Evolutionary conservation across 106 monocot species (phyloP), one percentile per base, ranked within the genome.

Genomic region (Acorus calamus): DNA sequence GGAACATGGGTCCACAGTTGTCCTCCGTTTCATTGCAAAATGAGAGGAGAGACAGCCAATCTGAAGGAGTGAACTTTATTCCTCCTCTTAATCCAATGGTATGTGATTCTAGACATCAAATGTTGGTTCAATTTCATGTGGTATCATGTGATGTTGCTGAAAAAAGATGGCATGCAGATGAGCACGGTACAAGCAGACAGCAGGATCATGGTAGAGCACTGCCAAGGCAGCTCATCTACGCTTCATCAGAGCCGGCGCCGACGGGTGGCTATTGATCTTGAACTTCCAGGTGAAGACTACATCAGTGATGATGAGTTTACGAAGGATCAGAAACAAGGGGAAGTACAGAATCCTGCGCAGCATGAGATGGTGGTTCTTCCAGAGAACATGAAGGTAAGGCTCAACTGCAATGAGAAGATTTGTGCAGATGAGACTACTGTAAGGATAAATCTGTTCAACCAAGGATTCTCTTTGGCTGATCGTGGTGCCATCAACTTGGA

Each of bases 401-500:
- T 12, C 11, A 8, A 11, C 52, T 13, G 41, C 2, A 8, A 11
- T 10, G 66, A 55, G 49, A 55, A 58, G 28, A 28, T 28, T 28
- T 28, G 28, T n/a, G 10, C n/a, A 43, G 49, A 47, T 42, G 56
- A 63, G 46, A 52, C n/a, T 50, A 46, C 7, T 14, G 49, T 42
- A 11, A 14, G 7, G 48, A 13, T 7, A 61, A 64, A 50, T 64
- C 7, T 8, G 5, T 64, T 41, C 51, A 14, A 5, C 63, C 14
- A 13, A 10, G 5, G 12, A 53, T n/a, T 43, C 45, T 44, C 4
- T 50, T 46, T 14, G 50, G 44, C 4, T 11, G 10, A 51, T 42
- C 28, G 11, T 42, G 46, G 44, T 61, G 53, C 68, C 48, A 75
- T 84, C 62, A 78, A 78, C 76, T 69, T 80, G 66, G 82, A 77